Percentiles rank a stretch among this genome's conserved stretches.
Conservation (phyloP, 768 basidiomycete genomes). For the Rhodosporidiobolus odoratus region DNA sequence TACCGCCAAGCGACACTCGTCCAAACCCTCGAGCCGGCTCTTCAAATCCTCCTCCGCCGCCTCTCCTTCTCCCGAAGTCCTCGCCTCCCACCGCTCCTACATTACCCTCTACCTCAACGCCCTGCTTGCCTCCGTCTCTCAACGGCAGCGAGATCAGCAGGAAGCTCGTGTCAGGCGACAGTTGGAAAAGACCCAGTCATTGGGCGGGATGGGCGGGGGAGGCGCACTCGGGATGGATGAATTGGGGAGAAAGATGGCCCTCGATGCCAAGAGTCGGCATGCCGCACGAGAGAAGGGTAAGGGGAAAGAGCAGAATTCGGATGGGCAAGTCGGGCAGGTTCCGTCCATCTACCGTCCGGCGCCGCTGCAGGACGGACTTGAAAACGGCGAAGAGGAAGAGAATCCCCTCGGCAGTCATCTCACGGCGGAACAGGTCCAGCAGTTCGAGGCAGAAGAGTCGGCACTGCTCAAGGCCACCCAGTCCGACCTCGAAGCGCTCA, state of each 20-base stretch:
- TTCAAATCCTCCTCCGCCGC: conserved; percentile 57
- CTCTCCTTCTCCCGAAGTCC: conserved; percentile 61
- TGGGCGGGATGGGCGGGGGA: conserved; percentile 60
- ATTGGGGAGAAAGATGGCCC: conserved; percentile 19
- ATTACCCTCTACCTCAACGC: conserved; percentile 86
- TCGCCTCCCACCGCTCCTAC: conserved; percentile 85
- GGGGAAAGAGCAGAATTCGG: not conserved
- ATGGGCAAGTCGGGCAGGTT: conserved; percentile 5
- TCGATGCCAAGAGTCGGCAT: not conserved
- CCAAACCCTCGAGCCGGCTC: conserved; percentile 9
- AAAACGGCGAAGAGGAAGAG: conserved; percentile 57
- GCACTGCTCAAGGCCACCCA: conserved; percentile 76
- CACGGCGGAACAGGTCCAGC: conserved; percentile 78
- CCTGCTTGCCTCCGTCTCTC: conserved; percentile 70
- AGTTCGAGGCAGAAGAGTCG: conserved; percentile 89
- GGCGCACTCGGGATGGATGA: conserved; percentile 51
- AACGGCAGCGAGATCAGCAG: conserved; percentile 78
- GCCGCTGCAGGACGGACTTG: conserved; percentile 47
- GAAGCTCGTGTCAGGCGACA: conserved; percentile 88
- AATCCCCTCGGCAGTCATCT: conserved; percentile 67
- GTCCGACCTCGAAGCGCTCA: conserved; percentile 78
- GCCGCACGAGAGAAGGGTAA: conserved; percentile 58
- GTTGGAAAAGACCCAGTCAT: conserved; percentile 70
- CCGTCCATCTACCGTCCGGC: conserved; percentile 36
- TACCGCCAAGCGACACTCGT: conserved; percentile 14